These are phyloP conservation scores for Alternaria tenuissima DNA, from an alignment of 2,329 filamentous ascomycete genomes.

Conservation along the genomic window DNA sequence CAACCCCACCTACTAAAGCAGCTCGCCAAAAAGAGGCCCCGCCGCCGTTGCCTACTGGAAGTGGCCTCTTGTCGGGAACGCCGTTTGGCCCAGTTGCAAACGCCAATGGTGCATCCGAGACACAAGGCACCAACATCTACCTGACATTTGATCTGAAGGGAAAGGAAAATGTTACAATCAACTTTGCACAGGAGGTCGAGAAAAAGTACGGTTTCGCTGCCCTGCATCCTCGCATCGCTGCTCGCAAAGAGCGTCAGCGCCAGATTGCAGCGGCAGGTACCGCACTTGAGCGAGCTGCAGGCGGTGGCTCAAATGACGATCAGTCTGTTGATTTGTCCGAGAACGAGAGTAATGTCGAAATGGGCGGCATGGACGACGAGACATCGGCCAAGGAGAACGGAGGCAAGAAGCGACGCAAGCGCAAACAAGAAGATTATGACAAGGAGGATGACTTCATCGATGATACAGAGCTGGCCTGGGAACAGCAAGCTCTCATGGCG, in stretches of 20 bases:
- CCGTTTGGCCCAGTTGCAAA: conserved; percentile 64
- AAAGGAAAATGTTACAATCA: conserved; percentile 88
- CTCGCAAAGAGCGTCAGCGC: conserved; percentile 84
- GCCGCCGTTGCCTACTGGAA: conserved; percentile 67
- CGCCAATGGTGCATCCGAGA: conserved; percentile 54
- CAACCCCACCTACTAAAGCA: conserved; percentile 64
- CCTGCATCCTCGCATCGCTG: conserved; percentile 87
- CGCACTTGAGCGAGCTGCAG: conserved; percentile 78
- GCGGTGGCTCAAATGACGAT: conserved; percentile 76
- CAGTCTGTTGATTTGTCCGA: conserved; percentile 81
- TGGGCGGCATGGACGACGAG: conserved; percentile 68
- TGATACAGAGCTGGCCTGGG: conserved; percentile 93
- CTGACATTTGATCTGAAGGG: conserved; percentile 83
- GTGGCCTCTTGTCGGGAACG: conserved; percentile 69
- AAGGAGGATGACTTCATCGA: conserved; percentile 77
- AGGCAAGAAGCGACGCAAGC: conserved; percentile 82
- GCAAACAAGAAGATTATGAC: conserved; percentile 71
- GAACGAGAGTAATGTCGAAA: conserved; percentile 84
- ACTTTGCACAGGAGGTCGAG: conserved; percentile 92
- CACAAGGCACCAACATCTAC: conserved; percentile 74
- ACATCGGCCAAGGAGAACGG: conserved; percentile 55
- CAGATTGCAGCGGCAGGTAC: conserved; percentile 90
- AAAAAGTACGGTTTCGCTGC: conserved; percentile 95
- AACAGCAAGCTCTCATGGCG: conserved; percentile 91
- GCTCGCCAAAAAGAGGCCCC: conserved; percentile 63